These are phyloP conservation scores for Verticillium nubilum DNA, from an alignment of 2,329 filamentous ascomycete genomes.

Conservation along the genomic window DNA sequence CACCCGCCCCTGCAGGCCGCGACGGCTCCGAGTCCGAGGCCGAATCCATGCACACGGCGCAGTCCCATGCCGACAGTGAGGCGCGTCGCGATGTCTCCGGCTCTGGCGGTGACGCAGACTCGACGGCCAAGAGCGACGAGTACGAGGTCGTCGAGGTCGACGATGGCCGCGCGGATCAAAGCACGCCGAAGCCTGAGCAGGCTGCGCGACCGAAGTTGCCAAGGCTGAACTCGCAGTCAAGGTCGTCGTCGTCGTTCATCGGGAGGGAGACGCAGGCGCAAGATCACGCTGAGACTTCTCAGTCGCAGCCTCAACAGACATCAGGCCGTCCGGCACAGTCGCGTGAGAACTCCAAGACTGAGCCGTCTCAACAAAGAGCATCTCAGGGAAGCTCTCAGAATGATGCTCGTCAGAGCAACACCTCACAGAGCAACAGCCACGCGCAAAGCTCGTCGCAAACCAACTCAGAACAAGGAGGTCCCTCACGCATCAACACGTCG, in stretches of 20 bases:
- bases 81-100: not conserved
- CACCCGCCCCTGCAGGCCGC: not conserved
- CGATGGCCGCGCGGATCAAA: not conserved
- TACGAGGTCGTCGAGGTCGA: constrained; percentile 12
- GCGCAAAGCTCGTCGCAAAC: not conserved
- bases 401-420: not conserved
- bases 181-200: constrained; percentile 2
- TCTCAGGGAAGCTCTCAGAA: not conserved
- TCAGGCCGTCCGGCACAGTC: not conserved
- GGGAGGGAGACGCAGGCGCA: constrained; percentile 5
- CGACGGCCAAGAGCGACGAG: constrained; percentile 4
- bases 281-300: not conserved
- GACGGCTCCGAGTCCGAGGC: not conserved
- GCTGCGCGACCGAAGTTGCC: constrained; percentile 5
- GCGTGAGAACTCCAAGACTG: not conserved
- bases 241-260: constrained; percentile 6
- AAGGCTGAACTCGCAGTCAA: constrained; percentile 12
- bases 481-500: constrained; percentile 8
- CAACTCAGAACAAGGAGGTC: not conserved
- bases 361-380: constrained; percentile 3
- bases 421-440: not conserved
- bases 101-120: not conserved
- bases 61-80: not conserved
- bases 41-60: not conserved
- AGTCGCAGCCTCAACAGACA: not conserved